Conservation (phyloP, 2,329 filamentous ascomycete species). For the Elsinoe fawcettii region DNA sequence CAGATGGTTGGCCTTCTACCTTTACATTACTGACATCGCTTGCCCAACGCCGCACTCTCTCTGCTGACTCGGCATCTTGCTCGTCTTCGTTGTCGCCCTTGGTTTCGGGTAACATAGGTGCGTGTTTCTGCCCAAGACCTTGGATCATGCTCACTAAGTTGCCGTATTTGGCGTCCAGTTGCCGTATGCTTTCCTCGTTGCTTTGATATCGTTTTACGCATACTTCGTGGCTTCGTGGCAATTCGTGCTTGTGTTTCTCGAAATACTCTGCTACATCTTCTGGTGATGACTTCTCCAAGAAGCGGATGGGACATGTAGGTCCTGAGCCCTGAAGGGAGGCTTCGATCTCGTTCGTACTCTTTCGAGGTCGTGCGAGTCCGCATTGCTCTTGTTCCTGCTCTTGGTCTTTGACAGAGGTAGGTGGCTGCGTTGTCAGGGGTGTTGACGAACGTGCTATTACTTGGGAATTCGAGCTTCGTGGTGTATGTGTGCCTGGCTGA, state of each 20-base stretch:
- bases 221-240: constrained; percentile 86
- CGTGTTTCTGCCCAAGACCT: constrained; percentile 77
- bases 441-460: constrained; percentile 13
- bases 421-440: neutral
- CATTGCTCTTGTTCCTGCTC: constrained; percentile 8
- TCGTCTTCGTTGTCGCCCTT: constrained; percentile 38
- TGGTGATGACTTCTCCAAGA: constrained; percentile 82
- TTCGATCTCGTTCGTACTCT: constrained; percentile 14
- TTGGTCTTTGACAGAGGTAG: neutral
- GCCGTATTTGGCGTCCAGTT: constrained; percentile 90
- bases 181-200: constrained; percentile 74
- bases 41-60: constrained; percentile 80
- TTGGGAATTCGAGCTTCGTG: constrained; percentile 13
- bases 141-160: constrained; percentile 91
- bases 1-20: constrained; percentile 33
- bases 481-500: constrained; percentile 13
- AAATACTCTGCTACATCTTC: constrained; percentile 92
- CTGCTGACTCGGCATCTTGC: constrained; percentile 46
- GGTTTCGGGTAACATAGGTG: constrained; percentile 67
- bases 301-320: constrained; percentile 85
- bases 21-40: constrained; percentile 50
- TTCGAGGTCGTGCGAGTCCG: constrained; percentile 20
- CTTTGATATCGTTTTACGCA: constrained; percentile 85
- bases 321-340: constrained; percentile 22
- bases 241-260: constrained; percentile 88